Conservation (phyloP, 805 yeast species). For the Metschnikowia anglica region DNA sequence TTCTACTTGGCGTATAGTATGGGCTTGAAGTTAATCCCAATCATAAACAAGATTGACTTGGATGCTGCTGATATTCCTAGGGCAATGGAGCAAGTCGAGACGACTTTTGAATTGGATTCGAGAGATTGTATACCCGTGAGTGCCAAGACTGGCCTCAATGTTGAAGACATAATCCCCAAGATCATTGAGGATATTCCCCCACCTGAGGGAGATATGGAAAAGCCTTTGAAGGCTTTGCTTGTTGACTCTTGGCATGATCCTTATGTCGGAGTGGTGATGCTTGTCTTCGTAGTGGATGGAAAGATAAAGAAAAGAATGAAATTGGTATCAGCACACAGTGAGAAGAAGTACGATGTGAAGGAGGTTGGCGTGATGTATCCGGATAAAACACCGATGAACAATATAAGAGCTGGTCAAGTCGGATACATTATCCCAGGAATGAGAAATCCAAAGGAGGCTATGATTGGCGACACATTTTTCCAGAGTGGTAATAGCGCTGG, state of each 20-base stretch:
- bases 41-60: constrained; percentile 87
- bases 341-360: constrained; percentile 76
- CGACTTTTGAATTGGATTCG: constrained; percentile 74
- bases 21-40: constrained; percentile 79
- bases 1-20: constrained; percentile 85
- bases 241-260: constrained; percentile 99
- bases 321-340: constrained; percentile 74
- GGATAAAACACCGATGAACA: constrained; percentile 64
- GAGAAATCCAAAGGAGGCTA: constrained; percentile 82
- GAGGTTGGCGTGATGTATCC: constrained; percentile 97
- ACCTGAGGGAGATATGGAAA: constrained; percentile 56
- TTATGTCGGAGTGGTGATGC: constrained; percentile 84
- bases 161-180: constrained; percentile 74
- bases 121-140: constrained; percentile 80
- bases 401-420: constrained; percentile 84
- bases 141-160: constrained; percentile 87
- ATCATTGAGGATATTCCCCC: constrained; percentile 79
- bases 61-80: constrained; percentile 81
- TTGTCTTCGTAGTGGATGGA: constrained; percentile 87
- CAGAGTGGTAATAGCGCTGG: constrained; percentile 52
- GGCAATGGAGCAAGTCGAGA: constrained; percentile 81
- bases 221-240: constrained; percentile 68
- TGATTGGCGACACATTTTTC: constrained; percentile 87
- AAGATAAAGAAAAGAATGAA: constrained; percentile 68
- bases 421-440: constrained; percentile 95